Evolutionary conservation across 352 stramenopile genomes (phyloP).

Genomic region (Heterotrichella gracilis): DNA sequence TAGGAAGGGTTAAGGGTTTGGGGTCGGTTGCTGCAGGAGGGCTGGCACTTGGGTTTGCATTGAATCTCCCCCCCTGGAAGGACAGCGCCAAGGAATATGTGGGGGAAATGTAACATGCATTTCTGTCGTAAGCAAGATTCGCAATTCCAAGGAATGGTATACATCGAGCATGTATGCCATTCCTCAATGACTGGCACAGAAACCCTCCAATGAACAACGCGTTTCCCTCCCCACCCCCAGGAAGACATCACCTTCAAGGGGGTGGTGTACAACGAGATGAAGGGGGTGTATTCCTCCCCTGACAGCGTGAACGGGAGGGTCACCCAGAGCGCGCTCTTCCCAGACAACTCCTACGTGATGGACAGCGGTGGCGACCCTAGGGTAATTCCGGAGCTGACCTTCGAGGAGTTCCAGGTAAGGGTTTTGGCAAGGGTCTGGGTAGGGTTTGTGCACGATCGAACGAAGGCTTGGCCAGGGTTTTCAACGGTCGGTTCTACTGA

Average conservation of each 20-base stretch:
- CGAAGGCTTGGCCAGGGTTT: background rate
- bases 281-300: slow-evolving; percentile 70
- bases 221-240: background rate
- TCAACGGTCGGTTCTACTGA: too few relatives aligned
- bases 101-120: too few relatives aligned
- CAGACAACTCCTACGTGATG: slow-evolving; percentile 40
- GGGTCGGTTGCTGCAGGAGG: too few relatives aligned
- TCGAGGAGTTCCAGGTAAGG: slow-evolving; percentile 40
- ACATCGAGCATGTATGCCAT: too few relatives aligned
- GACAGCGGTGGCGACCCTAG: slow-evolving; percentile 38
- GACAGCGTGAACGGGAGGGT: slow-evolving; percentile 55
- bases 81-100: too few relatives aligned
- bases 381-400: slow-evolving; percentile 39
- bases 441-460: slow-evolving; percentile 13
- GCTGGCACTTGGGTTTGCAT: too few relatives aligned
- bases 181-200: background rate
- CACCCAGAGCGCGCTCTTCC: slow-evolving; percentile 54
- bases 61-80: too few relatives aligned
- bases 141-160: too few relatives aligned
- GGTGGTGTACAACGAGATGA: slow-evolving; percentile 99
- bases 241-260: slow-evolving; percentile 38
- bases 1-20: too few relatives aligned
- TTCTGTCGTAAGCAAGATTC: too few relatives aligned
- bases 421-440: slow-evolving; percentile 16
- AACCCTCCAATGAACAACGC: slow-evolving; percentile 9